Percentiles rank a stretch among this genome's conserved stretches.
Conservation (phyloP, 2,329 filamentous ascomycete genomes). For the Colletotrichum navitas region DNA sequence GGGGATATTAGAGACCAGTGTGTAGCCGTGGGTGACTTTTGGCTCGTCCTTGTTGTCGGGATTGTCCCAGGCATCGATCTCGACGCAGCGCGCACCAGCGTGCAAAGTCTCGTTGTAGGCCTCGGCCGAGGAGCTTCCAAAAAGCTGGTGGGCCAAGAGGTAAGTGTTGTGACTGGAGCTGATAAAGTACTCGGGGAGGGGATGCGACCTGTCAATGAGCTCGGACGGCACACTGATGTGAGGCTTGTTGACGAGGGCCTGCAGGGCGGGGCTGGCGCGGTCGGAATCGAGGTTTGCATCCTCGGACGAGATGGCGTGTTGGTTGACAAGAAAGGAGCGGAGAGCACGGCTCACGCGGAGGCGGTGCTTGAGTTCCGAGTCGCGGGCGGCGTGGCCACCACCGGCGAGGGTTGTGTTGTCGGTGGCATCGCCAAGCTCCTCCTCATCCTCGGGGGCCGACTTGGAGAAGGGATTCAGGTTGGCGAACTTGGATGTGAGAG, state of each 20-base stretch:
- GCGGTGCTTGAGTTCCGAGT: conserved; percentile 62
- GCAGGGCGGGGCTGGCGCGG: conserved; percentile 59
- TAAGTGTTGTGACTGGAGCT: conserved; percentile 82
- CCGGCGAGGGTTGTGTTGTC: conserved; percentile 66
- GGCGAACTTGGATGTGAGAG: conserved; percentile 46
- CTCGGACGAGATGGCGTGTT: conserved; percentile 61
- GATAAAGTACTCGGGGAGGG: conserved; percentile 78
- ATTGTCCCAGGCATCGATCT: conserved; percentile 81
- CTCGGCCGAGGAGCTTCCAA: conserved; percentile 70
- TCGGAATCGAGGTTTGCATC: conserved; percentile 60
- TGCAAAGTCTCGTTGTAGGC: conserved; percentile 74
- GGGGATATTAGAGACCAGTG: conserved; percentile 73
- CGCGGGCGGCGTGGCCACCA: conserved; percentile 67
- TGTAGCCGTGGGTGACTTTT: conserved; percentile 79
- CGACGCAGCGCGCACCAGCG: conserved; percentile 76
- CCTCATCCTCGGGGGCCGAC: conserved; percentile 52
- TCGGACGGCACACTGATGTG: conserved; percentile 68
- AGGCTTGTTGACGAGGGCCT: conserved; percentile 65
- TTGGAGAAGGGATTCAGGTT: conserved; percentile 56
- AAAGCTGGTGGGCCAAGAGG: conserved; percentile 77
- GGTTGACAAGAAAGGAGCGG: conserved; percentile 66
- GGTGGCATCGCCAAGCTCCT: conserved; percentile 66
- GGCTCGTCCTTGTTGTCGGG: conserved; percentile 71
- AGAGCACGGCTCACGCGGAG: conserved; percentile 72
- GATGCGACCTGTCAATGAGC: conserved; percentile 68